Conservation (phyloP, 164 flowering plant genomes). For the Aristolochia contorta region DNA sequence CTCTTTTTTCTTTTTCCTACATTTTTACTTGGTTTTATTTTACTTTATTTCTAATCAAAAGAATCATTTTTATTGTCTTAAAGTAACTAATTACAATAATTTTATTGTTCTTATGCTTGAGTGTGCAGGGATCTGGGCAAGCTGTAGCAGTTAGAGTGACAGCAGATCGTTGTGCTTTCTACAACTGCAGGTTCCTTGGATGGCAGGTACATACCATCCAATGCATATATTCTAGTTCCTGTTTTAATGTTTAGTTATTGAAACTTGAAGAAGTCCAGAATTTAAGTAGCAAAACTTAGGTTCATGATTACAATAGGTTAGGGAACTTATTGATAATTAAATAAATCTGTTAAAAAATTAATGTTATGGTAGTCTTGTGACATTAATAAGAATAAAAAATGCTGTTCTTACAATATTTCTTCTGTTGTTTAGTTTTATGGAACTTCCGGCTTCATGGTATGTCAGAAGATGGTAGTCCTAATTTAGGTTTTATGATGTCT, state of each 20-base stretch:
- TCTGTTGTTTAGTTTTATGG: no score
- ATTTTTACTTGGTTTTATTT: background rate
- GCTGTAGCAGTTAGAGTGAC: slow-evolving; percentile 95
- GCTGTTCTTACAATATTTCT: no score
- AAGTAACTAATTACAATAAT: background rate
- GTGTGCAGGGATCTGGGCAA: slow-evolving; percentile 83
- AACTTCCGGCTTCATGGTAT: no score
- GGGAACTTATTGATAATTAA: no score
- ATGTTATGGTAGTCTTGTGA: no score
- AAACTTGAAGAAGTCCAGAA: background rate
- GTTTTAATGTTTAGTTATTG: background rate
- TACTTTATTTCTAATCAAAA: background rate
- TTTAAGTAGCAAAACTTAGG: background rate
- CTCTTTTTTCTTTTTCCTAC: background rate
- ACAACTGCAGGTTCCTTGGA: slow-evolving; percentile 90
- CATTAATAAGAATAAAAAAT: no score
- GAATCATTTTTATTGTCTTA: background rate
- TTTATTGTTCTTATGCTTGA: background rate
- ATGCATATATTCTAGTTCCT: background rate
- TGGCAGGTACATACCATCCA: slow-evolving; percentile 64
- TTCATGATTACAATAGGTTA: no score
- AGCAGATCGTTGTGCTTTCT: slow-evolving; percentile 92
- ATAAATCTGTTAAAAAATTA: no score
- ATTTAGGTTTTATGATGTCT: no score
- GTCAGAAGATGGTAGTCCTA: no score